Percentiles rank a stretch among this genome's conserved stretches.
Conservation (phyloP, 768 basidiomycete species). For the Sporobolomyces pararoseus region DNA sequence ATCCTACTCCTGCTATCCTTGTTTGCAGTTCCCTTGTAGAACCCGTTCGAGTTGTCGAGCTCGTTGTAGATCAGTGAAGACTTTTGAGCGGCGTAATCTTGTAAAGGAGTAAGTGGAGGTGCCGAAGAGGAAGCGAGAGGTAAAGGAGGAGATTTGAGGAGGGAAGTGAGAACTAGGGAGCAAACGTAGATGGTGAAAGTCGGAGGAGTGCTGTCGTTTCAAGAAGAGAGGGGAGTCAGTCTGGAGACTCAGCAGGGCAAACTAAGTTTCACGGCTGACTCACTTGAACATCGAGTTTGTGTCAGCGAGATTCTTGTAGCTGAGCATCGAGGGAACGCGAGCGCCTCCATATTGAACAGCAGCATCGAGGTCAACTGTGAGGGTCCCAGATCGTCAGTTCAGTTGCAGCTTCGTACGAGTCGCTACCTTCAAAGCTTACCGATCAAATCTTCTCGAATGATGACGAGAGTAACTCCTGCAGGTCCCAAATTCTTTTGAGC, state of each 20-base stretch:
- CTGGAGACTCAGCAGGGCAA: not conserved
- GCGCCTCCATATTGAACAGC: conserved; percentile 67
- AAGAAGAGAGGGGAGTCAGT: conserved; percentile 42
- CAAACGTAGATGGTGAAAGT: conserved; percentile 86
- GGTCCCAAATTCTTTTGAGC: conserved; percentile 98
- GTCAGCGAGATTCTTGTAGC: conserved; percentile 78
- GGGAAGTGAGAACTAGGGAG: conserved; percentile 73
- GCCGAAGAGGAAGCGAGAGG: conserved; percentile 29
- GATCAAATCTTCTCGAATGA: conserved; percentile 90
- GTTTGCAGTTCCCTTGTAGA: conserved; percentile 66
- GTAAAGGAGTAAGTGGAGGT: conserved; percentile 26
- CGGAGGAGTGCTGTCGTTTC: conserved; percentile 75
- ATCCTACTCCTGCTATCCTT: conserved; percentile 81
- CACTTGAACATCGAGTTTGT: conserved; percentile 55
- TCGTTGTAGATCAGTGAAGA: conserved; percentile 69
- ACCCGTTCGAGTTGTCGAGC: conserved; percentile 63
- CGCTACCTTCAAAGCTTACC: conserved; percentile 51
- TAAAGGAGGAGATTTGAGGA: conserved; percentile 42
- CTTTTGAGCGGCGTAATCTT: conserved; percentile 55
- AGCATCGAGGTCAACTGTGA: conserved; percentile 63
- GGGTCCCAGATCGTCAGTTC: no score
- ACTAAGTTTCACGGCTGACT: not conserved
- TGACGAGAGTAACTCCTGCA: conserved; percentile 83
- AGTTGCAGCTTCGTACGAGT: not conserved
- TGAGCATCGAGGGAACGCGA: conserved; percentile 70